Evolutionary conservation across 495 filamentous ascomycete genomes (phyloP).

Genomic region (Neurospora tetraspora): DNA sequence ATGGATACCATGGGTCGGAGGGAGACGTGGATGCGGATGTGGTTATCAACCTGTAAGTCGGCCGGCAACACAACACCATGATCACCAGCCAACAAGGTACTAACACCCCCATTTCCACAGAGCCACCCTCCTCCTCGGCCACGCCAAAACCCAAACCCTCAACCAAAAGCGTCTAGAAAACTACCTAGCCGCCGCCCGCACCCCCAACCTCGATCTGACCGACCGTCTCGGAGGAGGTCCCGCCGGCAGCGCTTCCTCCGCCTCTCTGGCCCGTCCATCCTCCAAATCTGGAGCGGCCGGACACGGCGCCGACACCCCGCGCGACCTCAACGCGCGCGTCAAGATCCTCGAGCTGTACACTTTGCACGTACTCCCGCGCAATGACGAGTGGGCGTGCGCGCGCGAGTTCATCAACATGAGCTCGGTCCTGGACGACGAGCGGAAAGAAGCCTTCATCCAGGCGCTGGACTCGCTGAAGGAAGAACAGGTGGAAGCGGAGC

Average conservation of each 20-base stretch:
- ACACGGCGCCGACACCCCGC: slow-evolving; percentile 61
- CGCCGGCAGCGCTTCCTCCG: slow-evolving; percentile 4
- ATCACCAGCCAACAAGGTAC: not conserved
- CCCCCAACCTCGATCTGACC: slow-evolving; percentile 54
- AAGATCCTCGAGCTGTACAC: slow-evolving; percentile 92
- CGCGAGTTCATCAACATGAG: slow-evolving; percentile 76
- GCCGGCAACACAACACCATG: too few relatives aligned
- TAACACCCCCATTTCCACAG: slow-evolving; percentile 26
- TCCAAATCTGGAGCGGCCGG: slow-evolving; percentile 22
- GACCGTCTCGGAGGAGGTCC: slow-evolving; percentile 24
- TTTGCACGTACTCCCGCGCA: slow-evolving; percentile 81
- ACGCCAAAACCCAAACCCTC: slow-evolving; percentile 67
- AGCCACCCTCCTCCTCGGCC: slow-evolving; percentile 77
- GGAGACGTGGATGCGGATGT: slow-evolving; percentile 91
- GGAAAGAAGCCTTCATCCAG: slow-evolving; percentile 74
- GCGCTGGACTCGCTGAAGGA: slow-evolving; percentile 63
- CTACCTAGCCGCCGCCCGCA: slow-evolving; percentile 70
- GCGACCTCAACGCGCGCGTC: slow-evolving; percentile 63
- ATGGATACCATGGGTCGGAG: slow-evolving; percentile 77
- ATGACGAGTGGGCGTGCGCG: slow-evolving; percentile 92
- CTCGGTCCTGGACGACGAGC: slow-evolving; percentile 83
- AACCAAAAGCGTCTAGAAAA: slow-evolving; percentile 85
- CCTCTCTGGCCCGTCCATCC: slow-evolving; percentile 18
- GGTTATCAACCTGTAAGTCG: slow-evolving; percentile 73
- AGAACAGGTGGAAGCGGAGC: slow-evolving; percentile 55